phyloP scores from a whole-genome alignment of 2,329 filamentous ascomycete genomes.

The Stachybotrys elegans region DNA sequence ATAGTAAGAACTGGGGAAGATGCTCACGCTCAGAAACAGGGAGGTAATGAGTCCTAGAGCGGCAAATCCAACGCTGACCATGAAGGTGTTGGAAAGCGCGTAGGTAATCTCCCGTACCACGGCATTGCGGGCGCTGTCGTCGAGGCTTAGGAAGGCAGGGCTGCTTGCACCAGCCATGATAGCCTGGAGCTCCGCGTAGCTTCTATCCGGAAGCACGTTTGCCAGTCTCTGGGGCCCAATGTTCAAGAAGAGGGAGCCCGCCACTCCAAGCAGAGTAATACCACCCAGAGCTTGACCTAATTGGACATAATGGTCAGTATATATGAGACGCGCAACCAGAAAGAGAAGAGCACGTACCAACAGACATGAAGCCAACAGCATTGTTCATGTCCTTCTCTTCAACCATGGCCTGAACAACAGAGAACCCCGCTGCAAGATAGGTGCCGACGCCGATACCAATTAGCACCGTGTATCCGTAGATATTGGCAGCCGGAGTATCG shows the following conservation, averaged over 20 bases:
- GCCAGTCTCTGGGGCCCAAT: neutral
- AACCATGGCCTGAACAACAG: conserved; percentile 27
- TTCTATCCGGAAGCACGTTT: neutral
- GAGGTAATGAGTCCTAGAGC: too few species aligned
- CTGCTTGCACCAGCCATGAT: conserved; percentile 5
- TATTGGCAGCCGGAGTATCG: conserved; percentile 8
- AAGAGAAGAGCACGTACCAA: conserved; percentile 7
- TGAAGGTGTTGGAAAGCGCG: too few species aligned
- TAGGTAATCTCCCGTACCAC: too few species aligned
- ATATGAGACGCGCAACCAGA: neutral
- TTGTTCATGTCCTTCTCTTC: conserved; percentile 18
- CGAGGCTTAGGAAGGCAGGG: conserved; percentile 4
- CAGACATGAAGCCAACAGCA: conserved; percentile 30
- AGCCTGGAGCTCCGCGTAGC: neutral
- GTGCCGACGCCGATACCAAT: conserved; percentile 34
- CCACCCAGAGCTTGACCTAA: conserved; percentile 3
- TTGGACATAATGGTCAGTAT: neutral
- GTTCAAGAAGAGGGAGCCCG: conserved; percentile 6
- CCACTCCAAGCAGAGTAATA: conserved; percentile 4
- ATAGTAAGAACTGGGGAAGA: too few species aligned
- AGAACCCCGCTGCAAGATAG: conserved; percentile 26
- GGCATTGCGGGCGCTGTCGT: too few species aligned
- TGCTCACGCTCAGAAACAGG: too few species aligned
- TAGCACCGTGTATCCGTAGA: conserved; percentile 32
- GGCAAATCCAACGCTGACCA: too few species aligned